These are phyloP conservation scores for Irpex rosettiformis DNA, from an alignment of 1,284 basidiomycete genomes.

Conservation along the genomic window DNA sequence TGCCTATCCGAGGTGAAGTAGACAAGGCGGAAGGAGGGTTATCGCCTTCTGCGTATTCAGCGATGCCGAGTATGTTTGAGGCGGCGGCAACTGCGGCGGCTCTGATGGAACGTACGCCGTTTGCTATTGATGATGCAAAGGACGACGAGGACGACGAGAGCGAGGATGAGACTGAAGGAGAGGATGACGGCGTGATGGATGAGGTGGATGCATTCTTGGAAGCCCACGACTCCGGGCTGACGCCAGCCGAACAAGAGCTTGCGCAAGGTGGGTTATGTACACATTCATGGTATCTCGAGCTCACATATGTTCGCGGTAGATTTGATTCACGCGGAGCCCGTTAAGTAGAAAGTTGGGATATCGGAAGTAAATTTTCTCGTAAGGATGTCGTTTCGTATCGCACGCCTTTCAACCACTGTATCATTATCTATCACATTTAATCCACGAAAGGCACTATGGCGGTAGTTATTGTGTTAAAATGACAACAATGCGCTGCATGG, in stretches of 20 bases:
- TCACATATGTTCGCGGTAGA: slow-evolving; percentile 35
- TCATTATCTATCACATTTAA: slow-evolving; percentile 8
- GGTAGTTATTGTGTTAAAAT: not conserved
- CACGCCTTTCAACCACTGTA: not conserved
- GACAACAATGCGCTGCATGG: not conserved
- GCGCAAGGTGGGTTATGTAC: slow-evolving; percentile 64
- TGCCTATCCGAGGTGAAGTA: slow-evolving; percentile 7
- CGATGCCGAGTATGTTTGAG: slow-evolving; percentile 55
- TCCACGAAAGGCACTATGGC: not conserved
- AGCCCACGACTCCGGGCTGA: slow-evolving; percentile 83
- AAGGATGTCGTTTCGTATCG: not conserved
- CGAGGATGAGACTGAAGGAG: slow-evolving; percentile 52
- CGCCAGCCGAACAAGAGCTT: slow-evolving; percentile 81
- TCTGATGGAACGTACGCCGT: slow-evolving; percentile 86
- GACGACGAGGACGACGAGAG: slow-evolving; percentile 82
- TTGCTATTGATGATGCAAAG: slow-evolving; percentile 90
- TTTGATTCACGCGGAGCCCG: slow-evolving; percentile 60
- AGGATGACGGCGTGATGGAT: slow-evolving; percentile 80
- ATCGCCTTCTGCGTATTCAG: slow-evolving; percentile 35
- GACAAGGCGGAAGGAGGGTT: slow-evolving; percentile 13
- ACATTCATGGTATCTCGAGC: not conserved
- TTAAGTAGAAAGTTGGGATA: slow-evolving; percentile 34
- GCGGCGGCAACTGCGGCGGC: slow-evolving; percentile 74
- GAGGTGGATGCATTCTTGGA: slow-evolving; percentile 94
- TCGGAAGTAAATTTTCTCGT: not conserved